phyloP scores from a whole-genome alignment of 2,329 filamentous ascomycete species.

The Neofusicoccum cordaticola region DNA sequence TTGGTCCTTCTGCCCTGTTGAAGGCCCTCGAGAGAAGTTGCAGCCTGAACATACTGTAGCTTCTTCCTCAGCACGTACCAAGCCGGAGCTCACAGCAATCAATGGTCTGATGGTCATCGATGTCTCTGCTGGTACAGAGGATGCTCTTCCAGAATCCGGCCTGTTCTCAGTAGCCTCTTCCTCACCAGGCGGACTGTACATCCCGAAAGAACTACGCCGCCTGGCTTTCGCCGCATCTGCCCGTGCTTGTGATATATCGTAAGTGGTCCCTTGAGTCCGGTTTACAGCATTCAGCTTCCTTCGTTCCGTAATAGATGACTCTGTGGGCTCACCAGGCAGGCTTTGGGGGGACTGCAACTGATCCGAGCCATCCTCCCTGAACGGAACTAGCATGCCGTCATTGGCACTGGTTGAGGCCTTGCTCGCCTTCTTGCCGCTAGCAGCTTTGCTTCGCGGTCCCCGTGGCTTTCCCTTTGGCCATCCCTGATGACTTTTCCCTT shows the following conservation, averaged over 20 bases:
- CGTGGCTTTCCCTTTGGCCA: constrained; percentile 49
- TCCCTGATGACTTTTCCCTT: constrained; percentile 38
- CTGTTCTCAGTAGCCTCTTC: neutral
- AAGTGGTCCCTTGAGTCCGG: neutral
- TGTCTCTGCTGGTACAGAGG: constrained; percentile 29
- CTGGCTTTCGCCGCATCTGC: neutral
- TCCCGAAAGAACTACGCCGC: constrained; percentile 12
- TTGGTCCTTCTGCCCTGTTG: constrained; percentile 54
- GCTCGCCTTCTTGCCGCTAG: constrained; percentile 37
- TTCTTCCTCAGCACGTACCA: constrained; percentile 25
- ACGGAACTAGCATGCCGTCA: constrained; percentile 13
- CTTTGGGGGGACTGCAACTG: constrained; percentile 35
- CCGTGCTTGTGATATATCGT: neutral
- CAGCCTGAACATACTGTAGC: constrained; percentile 57
- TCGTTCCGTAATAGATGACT: neutral
- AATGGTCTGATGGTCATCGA: neutral
- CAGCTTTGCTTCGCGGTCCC: constrained; percentile 35
- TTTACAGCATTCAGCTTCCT: neutral
- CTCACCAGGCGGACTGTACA: neutral
- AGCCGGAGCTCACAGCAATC: neutral
- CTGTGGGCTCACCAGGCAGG: constrained; percentile 28
- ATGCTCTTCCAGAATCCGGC: constrained; percentile 3
- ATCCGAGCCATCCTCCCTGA: constrained; percentile 21
- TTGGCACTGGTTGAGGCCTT: constrained; percentile 25
- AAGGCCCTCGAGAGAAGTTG: constrained; percentile 52